These are phyloP conservation scores for Fusarium humuli DNA, from an alignment of 2,329 filamentous ascomycete genomes.

Conservation along the genomic window DNA sequence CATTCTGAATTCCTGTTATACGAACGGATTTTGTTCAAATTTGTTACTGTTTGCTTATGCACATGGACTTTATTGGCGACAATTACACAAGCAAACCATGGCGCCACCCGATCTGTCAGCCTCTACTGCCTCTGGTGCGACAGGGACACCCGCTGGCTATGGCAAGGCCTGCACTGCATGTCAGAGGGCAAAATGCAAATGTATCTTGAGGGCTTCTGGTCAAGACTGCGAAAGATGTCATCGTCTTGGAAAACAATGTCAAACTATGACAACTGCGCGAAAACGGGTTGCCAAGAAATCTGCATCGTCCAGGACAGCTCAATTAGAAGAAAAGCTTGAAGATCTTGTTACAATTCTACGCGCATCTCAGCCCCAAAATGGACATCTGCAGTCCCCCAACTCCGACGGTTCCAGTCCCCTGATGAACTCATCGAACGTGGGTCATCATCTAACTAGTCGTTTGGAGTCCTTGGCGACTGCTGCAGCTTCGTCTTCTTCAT, in stretches of 20 bases:
- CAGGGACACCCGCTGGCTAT: slow-evolving; percentile 54
- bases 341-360: slow-evolving; percentile 60
- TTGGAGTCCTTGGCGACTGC: slow-evolving; percentile 54
- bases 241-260: slow-evolving; percentile 61
- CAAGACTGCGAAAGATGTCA: slow-evolving; percentile 56
- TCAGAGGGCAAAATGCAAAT: slow-evolving; percentile 62
- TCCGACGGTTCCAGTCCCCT: slow-evolving; percentile 16
- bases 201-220: slow-evolving; percentile 54
- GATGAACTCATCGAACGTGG: slow-evolving; percentile 19
- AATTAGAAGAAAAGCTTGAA: slow-evolving; percentile 63
- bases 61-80: not conserved
- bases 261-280: slow-evolving; percentile 57
- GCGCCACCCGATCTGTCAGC: slow-evolving; percentile 35
- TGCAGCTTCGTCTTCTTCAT: slow-evolving; percentile 49
- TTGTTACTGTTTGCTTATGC: slow-evolving; percentile 1
- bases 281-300: slow-evolving; percentile 53
- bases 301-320: slow-evolving; percentile 54
- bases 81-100: slow-evolving; percentile 33
- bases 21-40: slow-evolving; percentile 34
- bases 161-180: slow-evolving; percentile 61
- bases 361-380: slow-evolving; percentile 45
- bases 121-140: slow-evolving; percentile 11
- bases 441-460: slow-evolving; percentile 45
- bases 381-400: slow-evolving; percentile 25
- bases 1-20: slow-evolving; percentile 20